Conservation (phyloP, 768 basidiomycete genomes). For the Pulveroboletus sp. region DNA sequence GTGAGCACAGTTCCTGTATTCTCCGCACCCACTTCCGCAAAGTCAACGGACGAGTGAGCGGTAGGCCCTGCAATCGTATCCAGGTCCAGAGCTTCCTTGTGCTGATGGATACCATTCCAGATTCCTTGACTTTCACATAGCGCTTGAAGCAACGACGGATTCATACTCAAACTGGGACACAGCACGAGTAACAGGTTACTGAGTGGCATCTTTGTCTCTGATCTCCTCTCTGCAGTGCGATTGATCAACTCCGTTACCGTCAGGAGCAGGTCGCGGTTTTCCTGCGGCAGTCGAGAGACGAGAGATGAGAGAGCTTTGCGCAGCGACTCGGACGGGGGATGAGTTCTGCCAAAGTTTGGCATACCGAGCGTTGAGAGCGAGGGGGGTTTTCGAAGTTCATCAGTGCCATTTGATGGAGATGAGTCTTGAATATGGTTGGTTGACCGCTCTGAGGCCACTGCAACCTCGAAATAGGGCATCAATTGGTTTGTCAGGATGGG, state of each 20-base stretch:
- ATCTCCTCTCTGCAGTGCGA: slow-evolving; percentile 60
- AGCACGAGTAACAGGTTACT: slow-evolving; percentile 85
- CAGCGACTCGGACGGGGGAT: slow-evolving; percentile 56
- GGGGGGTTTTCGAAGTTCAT: slow-evolving; percentile 63
- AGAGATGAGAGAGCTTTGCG: slow-evolving; percentile 57
- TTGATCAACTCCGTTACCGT: slow-evolving; percentile 80
- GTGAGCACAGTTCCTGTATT: neutral
- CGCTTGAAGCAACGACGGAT: slow-evolving; percentile 62
- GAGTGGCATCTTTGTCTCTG: slow-evolving; percentile 88
- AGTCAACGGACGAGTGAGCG: neutral
- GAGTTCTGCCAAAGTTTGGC: slow-evolving; percentile 58
- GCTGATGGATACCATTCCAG: slow-evolving; percentile 42
- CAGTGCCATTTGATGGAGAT: slow-evolving; percentile 33
- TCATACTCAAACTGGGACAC: slow-evolving; percentile 82
- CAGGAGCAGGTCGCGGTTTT: slow-evolving; percentile 79
- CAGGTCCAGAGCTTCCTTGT: slow-evolving; percentile 3
- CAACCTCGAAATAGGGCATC: slow-evolving; percentile 73
- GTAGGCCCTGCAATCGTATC: slow-evolving; percentile 1
- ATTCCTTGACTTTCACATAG: slow-evolving; percentile 67
- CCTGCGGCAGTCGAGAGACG: slow-evolving; percentile 63
- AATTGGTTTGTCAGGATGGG: slow-evolving; percentile 74
- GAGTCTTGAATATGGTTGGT: slow-evolving; percentile 26
- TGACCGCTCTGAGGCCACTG: slow-evolving; percentile 52
- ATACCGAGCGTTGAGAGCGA: slow-evolving; percentile 76
- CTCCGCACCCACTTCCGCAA: neutral